These are phyloP conservation scores for Nannizziopsis barbatae DNA, from an alignment of 2,329 filamentous ascomycete species.

Conservation along the genomic window DNA sequence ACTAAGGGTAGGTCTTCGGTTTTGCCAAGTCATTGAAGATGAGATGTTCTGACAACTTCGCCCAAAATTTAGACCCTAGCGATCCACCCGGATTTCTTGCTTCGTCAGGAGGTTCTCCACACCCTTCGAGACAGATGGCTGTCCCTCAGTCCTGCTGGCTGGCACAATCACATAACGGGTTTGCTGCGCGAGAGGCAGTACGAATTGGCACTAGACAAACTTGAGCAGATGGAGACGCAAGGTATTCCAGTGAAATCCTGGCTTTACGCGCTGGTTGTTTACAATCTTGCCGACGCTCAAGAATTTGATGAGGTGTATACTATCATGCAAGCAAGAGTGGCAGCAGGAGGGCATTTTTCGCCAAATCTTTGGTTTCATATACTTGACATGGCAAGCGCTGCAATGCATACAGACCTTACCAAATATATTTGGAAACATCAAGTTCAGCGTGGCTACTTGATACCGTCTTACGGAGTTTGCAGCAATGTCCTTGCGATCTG, in stretches of 20 bases:
- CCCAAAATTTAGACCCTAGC: slow-evolving; percentile 49
- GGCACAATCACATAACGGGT: slow-evolving; percentile 58
- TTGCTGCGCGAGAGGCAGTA: slow-evolving; percentile 70
- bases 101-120: slow-evolving; percentile 58
- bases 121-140: slow-evolving; percentile 59
- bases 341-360: slow-evolving; percentile 39
- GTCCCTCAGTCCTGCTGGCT: slow-evolving; percentile 48
- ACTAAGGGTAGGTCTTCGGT: slow-evolving; percentile 45
- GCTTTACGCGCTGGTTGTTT: slow-evolving; percentile 69
- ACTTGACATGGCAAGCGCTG: slow-evolving; percentile 61
- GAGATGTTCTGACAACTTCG: neutral
- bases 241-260: slow-evolving; percentile 51
- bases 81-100: slow-evolving; percentile 73
- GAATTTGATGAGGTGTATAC: slow-evolving; percentile 68
- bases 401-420: slow-evolving; percentile 52
- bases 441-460: slow-evolving; percentile 49
- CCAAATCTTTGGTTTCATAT: slow-evolving; percentile 56
- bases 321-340: slow-evolving; percentile 51
- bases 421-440: slow-evolving; percentile 59
- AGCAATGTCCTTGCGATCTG: slow-evolving; percentile 61
- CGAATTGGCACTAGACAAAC: slow-evolving; percentile 61
- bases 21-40: neutral
- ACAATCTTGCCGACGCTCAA: slow-evolving; percentile 57
- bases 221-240: slow-evolving; percentile 55
- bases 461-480: slow-evolving; percentile 53